Base-by-base conservation (phyloP, 176 grass and related monocot genomes). In the Oropetium thomaeum region DNA sequence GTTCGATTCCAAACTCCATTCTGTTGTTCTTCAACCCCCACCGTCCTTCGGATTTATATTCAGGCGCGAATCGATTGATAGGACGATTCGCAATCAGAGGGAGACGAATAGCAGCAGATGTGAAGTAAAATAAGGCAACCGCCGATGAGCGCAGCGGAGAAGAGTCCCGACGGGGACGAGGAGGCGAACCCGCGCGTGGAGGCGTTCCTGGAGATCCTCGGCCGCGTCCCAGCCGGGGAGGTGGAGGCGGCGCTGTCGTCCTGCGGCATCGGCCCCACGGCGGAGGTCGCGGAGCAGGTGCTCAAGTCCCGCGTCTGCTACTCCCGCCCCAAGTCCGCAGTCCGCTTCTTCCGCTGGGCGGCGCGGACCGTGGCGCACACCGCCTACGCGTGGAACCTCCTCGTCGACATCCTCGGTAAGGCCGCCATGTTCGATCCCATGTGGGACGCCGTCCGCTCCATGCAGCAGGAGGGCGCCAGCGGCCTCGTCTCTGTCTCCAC, bases 351-450 rank as follows among this genome's bases (percentile, higher is more conserved):
- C 81, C 79, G 77, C 15, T 97, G 85, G 90, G 59, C 93, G 12
- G 58, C 42, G 17, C 75, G 20, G 27, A 84, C 83, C 52, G 33
- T 87, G 53, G 58, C 71, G 72, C 85, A 89, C 72, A 87, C 80
- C 3, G 13, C 73, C 39, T 66, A 82, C 45, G 67, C 90, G n/a
- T 93, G 93, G 88, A 93, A 97, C 82, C 83, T 91, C 29, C 87
- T 97, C 43, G 81, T 97, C 49, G 90, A 93, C 73, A 85, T 97
- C 73, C 88, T 97, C 29, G 88, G 93, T 20, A 90, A 97, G 71
- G 89, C 87, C 28, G 63, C 47, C 76, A 82, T 93, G 52, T 93
- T 89, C 76, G 85, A 97, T 15, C 57, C 82, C 82, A 90, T 93
- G 88, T 97, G 93, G 93, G 90, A 93, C 32, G 81, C 87, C 65